A percentile compares a stretch with the other conserved stretches of the same genome.
These are phyloP conservation scores for Colletotrichum euphorbiae DNA, from an alignment of 2,329 filamentous ascomycete genomes.

Conservation along the genomic window DNA sequence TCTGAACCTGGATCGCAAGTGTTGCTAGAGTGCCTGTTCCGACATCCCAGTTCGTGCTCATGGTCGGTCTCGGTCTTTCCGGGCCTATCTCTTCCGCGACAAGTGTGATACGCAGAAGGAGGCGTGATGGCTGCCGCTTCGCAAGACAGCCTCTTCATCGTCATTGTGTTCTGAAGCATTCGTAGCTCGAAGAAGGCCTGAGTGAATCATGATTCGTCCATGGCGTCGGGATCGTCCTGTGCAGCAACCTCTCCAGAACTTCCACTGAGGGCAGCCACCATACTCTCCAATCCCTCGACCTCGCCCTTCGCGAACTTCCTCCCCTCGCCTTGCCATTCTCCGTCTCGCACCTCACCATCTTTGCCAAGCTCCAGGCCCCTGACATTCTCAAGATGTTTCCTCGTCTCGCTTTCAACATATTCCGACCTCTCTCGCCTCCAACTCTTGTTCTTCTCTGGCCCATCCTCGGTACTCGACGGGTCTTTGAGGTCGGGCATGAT, in stretches of 20 bases:
- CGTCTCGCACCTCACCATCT: conserved; percentile 72
- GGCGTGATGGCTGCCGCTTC: too few species aligned
- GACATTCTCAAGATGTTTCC: conserved; percentile 78
- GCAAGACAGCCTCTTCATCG: too few species aligned
- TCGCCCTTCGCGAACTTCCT: conserved; percentile 62
- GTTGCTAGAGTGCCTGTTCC: too few species aligned
- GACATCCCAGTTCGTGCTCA: too few species aligned
- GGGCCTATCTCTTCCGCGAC: too few species aligned
- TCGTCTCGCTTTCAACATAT: conserved; percentile 86
- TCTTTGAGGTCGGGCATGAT: conserved; percentile 72
- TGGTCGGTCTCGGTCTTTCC: too few species aligned
- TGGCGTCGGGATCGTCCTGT: conserved; percentile 27
- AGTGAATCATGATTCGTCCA: conserved; percentile 37
- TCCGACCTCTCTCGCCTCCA: conserved; percentile 78
- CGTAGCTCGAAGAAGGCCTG: neutral
- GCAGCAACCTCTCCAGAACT: conserved; percentile 39
- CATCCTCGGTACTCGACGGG: conserved; percentile 42
- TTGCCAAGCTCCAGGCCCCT: conserved; percentile 74
- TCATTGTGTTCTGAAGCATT: neutral
- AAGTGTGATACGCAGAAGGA: too few species aligned
- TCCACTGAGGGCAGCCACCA: conserved; percentile 59
- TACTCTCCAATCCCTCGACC: conserved; percentile 67
- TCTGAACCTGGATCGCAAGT: too few species aligned
- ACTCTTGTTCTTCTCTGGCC: conserved; percentile 57
- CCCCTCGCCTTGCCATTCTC: conserved; percentile 71